Conservation (phyloP, 768 basidiomycete species). For the Xerocomus brunneocitrinus region DNA sequence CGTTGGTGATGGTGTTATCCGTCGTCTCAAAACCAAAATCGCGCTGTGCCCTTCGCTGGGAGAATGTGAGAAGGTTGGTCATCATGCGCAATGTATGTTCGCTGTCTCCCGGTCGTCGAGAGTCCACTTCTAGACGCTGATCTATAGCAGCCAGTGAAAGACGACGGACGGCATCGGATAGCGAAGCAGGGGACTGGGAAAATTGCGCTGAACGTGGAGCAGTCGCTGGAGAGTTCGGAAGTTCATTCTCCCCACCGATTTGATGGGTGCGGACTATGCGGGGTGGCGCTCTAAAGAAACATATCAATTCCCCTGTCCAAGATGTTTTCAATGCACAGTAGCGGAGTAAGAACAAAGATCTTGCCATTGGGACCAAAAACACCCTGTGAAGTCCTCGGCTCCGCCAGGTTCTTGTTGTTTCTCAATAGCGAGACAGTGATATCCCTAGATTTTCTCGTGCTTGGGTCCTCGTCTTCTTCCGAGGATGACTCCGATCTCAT, state of each 20-base stretch:
- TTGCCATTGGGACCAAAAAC: slow-evolving; percentile 85
- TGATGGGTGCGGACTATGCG: slow-evolving; percentile 58
- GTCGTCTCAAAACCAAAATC: slow-evolving; percentile 38
- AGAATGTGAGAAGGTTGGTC: slow-evolving; percentile 68
- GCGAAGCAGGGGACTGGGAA: slow-evolving; percentile 60
- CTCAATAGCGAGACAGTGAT: slow-evolving; percentile 51
- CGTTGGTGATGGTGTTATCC: slow-evolving; percentile 28
- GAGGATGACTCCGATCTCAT: slow-evolving; percentile 62
- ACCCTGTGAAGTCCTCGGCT: slow-evolving; percentile 83
- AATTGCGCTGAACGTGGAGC: slow-evolving; percentile 29
- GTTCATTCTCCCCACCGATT: slow-evolving; percentile 36
- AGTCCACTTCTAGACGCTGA: slow-evolving; percentile 36
- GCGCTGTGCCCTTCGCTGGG: slow-evolving; percentile 39
- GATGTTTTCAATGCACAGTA: slow-evolving; percentile 1
- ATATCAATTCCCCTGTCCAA: slow-evolving; percentile 71
- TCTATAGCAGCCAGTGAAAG: slow-evolving; percentile 62
- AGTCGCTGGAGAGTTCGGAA: slow-evolving; percentile 42
- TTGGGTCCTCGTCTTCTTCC: slow-evolving; percentile 56
- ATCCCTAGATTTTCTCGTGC: slow-evolving; percentile 42
- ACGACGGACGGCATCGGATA: slow-evolving; percentile 70
- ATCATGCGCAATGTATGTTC: slow-evolving; percentile 68
- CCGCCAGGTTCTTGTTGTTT: slow-evolving; percentile 73
- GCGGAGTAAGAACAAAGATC: slow-evolving; percentile 7
- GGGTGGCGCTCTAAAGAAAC: slow-evolving; percentile 77
- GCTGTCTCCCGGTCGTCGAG: slow-evolving; percentile 45